Percentiles rank a stretch among this genome's conserved stretches.
phyloP scores from a whole-genome alignment of 78 protist genomes.

The Chrysochromulina tobinii region DNA sequence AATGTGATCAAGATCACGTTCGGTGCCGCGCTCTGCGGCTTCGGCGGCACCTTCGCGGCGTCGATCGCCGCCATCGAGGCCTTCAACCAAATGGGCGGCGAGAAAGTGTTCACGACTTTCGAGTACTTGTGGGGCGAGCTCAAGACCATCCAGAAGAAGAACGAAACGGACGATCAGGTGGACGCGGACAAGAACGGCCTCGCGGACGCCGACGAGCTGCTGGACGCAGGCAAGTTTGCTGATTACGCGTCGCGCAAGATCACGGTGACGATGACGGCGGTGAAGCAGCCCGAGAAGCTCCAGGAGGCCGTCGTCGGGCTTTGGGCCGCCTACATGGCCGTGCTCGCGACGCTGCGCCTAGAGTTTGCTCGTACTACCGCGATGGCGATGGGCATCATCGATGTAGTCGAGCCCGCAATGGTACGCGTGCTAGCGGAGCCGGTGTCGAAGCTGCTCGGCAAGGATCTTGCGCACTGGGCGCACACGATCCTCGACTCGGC shows the following conservation, averaged over 20 bases:
- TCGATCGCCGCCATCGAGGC: background rate
- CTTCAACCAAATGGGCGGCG: background rate
- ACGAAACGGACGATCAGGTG: background rate
- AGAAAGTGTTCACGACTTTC: background rate
- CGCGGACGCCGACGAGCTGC: background rate
- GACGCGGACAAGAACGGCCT: background rate
- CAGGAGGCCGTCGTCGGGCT: background rate
- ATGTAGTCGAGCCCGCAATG: background rate
- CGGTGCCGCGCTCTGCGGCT: background rate
- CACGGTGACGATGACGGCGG: no score
- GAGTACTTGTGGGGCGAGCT: background rate
- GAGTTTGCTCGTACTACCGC: background rate
- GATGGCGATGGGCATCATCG: background rate
- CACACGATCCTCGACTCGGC: background rate
- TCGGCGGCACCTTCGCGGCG: background rate
- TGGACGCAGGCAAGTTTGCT: no score
- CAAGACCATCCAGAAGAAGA: no score
- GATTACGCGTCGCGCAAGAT: no score
- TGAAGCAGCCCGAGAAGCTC: background rate
- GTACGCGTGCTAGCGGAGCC: background rate
- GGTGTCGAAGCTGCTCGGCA: background rate
- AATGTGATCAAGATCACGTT: background rate
- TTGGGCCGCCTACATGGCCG: background rate
- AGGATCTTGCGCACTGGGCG: background rate
- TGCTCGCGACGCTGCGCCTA: background rate